phyloP scores from a whole-genome alignment of 2,329 filamentous ascomycete genomes.

The Diplodia seriata region DNA sequence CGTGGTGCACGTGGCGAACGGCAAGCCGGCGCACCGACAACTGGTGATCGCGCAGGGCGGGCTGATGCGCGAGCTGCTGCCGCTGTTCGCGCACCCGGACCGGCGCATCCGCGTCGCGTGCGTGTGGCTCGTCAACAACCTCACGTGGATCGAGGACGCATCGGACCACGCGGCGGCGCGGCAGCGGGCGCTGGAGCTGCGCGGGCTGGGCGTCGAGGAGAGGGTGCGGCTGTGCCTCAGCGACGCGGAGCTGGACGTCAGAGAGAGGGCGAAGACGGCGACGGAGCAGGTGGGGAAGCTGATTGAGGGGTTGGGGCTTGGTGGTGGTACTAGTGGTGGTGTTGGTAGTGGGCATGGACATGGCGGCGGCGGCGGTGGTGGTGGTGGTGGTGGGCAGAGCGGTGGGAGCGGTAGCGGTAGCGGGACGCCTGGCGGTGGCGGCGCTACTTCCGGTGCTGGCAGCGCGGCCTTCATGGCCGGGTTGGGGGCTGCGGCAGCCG shows the following conservation, averaged over 20 bases:
- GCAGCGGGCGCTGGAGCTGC: constrained; percentile 72
- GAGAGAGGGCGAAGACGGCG: constrained; percentile 83
- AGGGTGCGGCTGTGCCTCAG: constrained; percentile 67
- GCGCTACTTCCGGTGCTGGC: neutral
- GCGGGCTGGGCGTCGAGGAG: constrained; percentile 72
- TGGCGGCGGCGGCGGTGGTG: neutral
- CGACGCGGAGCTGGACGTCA: constrained; percentile 81
- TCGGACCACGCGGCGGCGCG: constrained; percentile 69
- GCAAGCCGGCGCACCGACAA: constrained; percentile 75
- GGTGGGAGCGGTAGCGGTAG: neutral
- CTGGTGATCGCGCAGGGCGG: constrained; percentile 71
- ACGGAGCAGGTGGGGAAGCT: constrained; percentile 62
- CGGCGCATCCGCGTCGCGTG: constrained; percentile 77
- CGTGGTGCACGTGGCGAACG: constrained; percentile 86
- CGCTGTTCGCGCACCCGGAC: constrained; percentile 75
- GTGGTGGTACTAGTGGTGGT: neutral
- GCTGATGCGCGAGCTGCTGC: constrained; percentile 74
- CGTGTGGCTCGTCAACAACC: constrained; percentile 84
- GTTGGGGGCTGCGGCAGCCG: neutral
- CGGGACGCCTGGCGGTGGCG: neutral
- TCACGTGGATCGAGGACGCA: constrained; percentile 81
- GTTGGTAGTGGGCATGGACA: no score
- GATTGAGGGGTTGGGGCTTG: constrained; percentile 7
- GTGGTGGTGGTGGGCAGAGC: neutral
- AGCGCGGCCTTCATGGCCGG: neutral